Evolutionary conservation across 2,329 filamentous ascomycete species (phyloP).

Genomic region (Fusarium bulbicola): DNA sequence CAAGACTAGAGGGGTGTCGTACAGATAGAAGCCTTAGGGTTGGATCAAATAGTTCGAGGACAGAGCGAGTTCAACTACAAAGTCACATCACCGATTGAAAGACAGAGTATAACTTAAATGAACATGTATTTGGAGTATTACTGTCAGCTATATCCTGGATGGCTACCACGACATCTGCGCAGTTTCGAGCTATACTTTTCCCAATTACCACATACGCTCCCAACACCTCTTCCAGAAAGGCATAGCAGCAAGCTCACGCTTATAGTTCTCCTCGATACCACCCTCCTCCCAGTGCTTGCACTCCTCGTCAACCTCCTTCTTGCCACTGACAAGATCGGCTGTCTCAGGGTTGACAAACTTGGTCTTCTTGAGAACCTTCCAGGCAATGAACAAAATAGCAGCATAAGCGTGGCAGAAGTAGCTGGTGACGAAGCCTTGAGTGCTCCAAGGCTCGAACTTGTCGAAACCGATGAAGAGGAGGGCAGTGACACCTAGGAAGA

Average conservation of each 20-base stretch:
- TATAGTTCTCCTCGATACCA: constrained; percentile 57
- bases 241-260: constrained; percentile 49
- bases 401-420: constrained; percentile 66
- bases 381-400: constrained; percentile 62
- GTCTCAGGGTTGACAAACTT: constrained; percentile 47
- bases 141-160: background rate
- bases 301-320: constrained; percentile 71
- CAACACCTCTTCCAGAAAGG: constrained; percentile 48
- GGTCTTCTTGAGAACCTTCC: constrained; percentile 56
- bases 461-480: constrained; percentile 67
- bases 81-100: background rate
- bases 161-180: background rate
- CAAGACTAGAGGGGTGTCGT: background rate
- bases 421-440: constrained; percentile 59
- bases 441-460: constrained; percentile 60
- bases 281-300: constrained; percentile 56
- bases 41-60: background rate
- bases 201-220: constrained; percentile 51
- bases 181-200: background rate
- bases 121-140: constrained; percentile 3
- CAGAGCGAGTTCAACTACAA: background rate
- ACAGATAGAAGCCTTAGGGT: background rate
- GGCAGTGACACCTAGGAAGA: constrained; percentile 57
- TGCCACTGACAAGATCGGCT: constrained; percentile 55
- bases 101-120: background rate